Base-by-base conservation (phyloP, 164 flowering plant species). In the Umbilicus rupestris region DNA sequence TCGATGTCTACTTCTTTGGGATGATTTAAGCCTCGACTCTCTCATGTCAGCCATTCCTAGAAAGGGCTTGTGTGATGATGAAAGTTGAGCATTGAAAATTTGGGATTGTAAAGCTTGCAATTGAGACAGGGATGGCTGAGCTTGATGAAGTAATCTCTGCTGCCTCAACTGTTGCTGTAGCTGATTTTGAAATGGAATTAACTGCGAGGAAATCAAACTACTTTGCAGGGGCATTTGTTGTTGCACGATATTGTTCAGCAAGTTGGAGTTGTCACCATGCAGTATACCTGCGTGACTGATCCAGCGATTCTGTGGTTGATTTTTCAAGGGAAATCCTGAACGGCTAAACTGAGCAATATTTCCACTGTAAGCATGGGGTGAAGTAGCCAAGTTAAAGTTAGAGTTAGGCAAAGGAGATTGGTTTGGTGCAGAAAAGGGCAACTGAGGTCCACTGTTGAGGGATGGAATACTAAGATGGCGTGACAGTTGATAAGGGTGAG, bases 31-130 rank as follows among this genome's bases (percentile, higher is more conserved):
- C 72, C 87, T 85, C 49, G 78, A 85, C 57, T 91, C 97, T 71
- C 91, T 83, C 31, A 62, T 26, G 59, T 82, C 88, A 66, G 71
- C 31, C 78, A 78, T 57, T 28, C 87, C 84, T 52, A 75, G 77
- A 76, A 85, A 72, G 42, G 75, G 69, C 57, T 76, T 41, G 70
- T 73, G 82, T 17, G 80, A 67, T 5, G 83, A 69, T 29, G 76
- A 79, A 66, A 78, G 76, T 67, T 78, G 85, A 7, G 79, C 3
- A 68, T 69, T 82, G 70, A 70, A 80, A 7, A 85, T 64, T 55
- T 86, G 95, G 33, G 93, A 78, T 31, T 83, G 98, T 73, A 90
- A 39, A 10, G 79, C 83, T 17, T 83, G 74, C 33, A 79, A 75
- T 72, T 85, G 89, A 30, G 84, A 81, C 70, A 86, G 68, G 29